Percentiles rank a stretch among this genome's conserved stretches.
Conservation (phyloP, 139 green algal species). For the Closterium sp. region DNA sequence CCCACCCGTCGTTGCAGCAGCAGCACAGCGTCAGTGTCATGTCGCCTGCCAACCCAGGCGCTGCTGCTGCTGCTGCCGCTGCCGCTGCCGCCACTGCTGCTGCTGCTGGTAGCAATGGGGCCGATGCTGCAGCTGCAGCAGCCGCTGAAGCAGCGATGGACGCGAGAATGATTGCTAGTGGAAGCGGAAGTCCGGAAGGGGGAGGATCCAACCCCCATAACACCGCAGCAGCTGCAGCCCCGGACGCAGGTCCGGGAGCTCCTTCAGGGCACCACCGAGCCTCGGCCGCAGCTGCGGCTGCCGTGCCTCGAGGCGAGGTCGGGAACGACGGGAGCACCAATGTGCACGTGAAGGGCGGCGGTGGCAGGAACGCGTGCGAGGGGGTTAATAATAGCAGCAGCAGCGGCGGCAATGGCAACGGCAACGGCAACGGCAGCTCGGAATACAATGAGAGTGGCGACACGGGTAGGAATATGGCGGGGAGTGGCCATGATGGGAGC, state of each 20-base stretch:
- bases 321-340: constrained; percentile 13
- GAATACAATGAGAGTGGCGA: neutral
- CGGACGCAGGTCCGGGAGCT: neutral
- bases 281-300: neutral
- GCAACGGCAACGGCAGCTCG: neutral
- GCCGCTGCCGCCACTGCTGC: too few relatives aligned
- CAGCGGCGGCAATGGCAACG: neutral
- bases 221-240: neutral
- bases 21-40: neutral
- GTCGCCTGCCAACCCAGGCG: neutral
- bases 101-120: too few relatives aligned
- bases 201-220: neutral
- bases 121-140: neutral
- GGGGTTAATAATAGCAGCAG: neutral
- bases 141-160: neutral
- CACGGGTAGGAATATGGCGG: neutral
- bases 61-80: neutral
- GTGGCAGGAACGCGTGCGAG: neutral
- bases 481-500: neutral
- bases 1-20: constrained; percentile 1
- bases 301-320: neutral
- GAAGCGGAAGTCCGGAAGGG: neutral
- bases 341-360: neutral
- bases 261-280: neutral
- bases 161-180: neutral